Conservation (phyloP, 2,329 filamentous ascomycete genomes). For the Leptodontidium sp. region DNA sequence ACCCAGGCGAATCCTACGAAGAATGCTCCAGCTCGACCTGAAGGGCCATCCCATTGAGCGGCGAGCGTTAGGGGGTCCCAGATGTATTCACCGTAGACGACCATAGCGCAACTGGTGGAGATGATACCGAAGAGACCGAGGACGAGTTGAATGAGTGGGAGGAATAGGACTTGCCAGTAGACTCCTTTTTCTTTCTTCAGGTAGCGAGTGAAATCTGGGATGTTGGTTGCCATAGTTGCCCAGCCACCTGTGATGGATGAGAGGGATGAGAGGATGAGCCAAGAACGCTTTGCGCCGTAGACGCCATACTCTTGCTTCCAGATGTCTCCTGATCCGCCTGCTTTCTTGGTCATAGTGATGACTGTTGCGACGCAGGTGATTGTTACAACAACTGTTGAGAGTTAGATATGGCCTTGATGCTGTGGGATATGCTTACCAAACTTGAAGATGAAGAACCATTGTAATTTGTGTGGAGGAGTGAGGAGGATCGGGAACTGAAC, state of each 20-base stretch:
- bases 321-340: constrained; percentile 39
- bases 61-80: constrained; percentile 45
- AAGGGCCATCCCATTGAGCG: constrained; percentile 40
- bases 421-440: constrained; percentile 39
- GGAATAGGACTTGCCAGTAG: constrained; percentile 42
- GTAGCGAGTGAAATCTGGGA: constrained; percentile 46
- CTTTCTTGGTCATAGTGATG: constrained; percentile 40
- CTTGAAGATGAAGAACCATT: constrained; percentile 62
- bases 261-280: constrained; percentile 41
- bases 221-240: constrained; percentile 44
- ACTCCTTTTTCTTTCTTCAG: constrained; percentile 39
- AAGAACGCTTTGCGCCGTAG: constrained; percentile 35
- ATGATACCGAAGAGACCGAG: constrained; percentile 46
- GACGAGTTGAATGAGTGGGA: constrained; percentile 42
- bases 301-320: constrained; percentile 41
- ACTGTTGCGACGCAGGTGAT: constrained; percentile 37
- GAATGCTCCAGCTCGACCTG: constrained; percentile 45
- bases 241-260: constrained; percentile 43
- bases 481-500: constrained; percentile 52
- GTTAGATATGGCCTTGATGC: not conserved
- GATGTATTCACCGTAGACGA: constrained; percentile 45
- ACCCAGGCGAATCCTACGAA: constrained; percentile 44
- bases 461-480: constrained; percentile 57
- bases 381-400: constrained; percentile 33
- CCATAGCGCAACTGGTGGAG: constrained; percentile 43